Evolutionary conservation across 441 rosid genomes (phyloP).

Genomic region (Pelargonium citronellum): DNA sequence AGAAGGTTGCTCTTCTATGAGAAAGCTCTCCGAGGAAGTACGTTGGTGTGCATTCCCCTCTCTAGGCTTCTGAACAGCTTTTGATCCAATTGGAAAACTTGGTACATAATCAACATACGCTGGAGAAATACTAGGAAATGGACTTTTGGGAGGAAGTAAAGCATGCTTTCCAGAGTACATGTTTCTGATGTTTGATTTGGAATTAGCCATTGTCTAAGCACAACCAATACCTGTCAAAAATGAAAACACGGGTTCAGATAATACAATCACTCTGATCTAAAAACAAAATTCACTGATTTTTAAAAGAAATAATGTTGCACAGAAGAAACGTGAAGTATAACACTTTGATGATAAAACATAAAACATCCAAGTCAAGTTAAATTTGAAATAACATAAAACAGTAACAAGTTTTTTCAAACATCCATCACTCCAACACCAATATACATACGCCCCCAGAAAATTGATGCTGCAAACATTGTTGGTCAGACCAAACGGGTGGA

Average conservation of each 20-base stretch:
- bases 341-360: neutral
- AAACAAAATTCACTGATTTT: neutral
- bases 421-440: neutral
- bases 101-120: conserved; percentile 18
- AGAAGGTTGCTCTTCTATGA: conserved; percentile 70
- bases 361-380: neutral
- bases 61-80: conserved; percentile 19
- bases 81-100: conserved; percentile 15
- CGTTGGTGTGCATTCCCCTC: conserved; percentile 29
- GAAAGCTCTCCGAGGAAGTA: conserved; percentile 37
- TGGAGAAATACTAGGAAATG: conserved; percentile 23
- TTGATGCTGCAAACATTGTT: neutral
- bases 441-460: neutral
- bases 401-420: neutral
- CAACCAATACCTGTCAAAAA: conserved; percentile 26
- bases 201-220: conserved; percentile 54
- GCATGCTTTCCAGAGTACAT: conserved; percentile 76
- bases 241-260: neutral
- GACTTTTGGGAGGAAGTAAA: conserved; percentile 25
- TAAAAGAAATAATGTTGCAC: neutral
- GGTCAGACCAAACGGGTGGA: neutral
- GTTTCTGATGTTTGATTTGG: conserved; percentile 60
- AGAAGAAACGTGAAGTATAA: neutral
- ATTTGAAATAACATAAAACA: neutral
- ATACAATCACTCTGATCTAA: neutral